Conservation (phyloP, 2,329 filamentous ascomycete species). For the Graphilbum ipis-grandicollis region DNA sequence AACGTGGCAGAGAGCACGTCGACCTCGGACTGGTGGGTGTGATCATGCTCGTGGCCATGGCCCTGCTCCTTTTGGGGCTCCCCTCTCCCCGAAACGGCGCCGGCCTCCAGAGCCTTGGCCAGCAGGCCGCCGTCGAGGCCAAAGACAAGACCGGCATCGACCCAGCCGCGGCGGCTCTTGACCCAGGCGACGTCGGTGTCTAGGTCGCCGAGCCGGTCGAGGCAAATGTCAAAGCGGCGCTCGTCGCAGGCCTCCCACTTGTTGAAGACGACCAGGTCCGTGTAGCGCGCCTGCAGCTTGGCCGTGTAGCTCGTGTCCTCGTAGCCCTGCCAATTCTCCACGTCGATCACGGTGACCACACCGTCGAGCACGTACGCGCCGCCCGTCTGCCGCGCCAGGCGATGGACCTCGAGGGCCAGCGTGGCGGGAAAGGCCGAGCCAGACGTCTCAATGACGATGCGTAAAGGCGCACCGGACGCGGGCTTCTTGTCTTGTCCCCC, state of each 20-base stretch:
- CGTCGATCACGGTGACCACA: slow-evolving; percentile 77
- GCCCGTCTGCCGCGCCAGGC: slow-evolving; percentile 51
- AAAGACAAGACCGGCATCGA: slow-evolving; percentile 65
- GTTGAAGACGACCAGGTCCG: slow-evolving; percentile 80
- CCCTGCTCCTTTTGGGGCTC: slow-evolving; percentile 19
- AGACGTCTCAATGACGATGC: slow-evolving; percentile 87
- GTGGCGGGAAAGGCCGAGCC: slow-evolving; percentile 81
- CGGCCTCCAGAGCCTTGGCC: slow-evolving; percentile 24
- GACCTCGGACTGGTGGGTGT: slow-evolving; percentile 61
- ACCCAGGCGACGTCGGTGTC: slow-evolving; percentile 69
- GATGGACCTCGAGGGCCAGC: slow-evolving; percentile 77
- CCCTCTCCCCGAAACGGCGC: slow-evolving; percentile 22
- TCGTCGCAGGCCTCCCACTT: slow-evolving; percentile 75
- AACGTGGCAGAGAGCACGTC: slow-evolving; percentile 78
- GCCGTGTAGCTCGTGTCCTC: slow-evolving; percentile 84
- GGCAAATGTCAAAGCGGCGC: slow-evolving; percentile 54
- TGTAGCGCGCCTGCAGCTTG: slow-evolving; percentile 73
- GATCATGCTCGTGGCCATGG: slow-evolving; percentile 16
- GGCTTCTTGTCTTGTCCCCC: too few relatives aligned
- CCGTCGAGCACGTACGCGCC: slow-evolving; percentile 63
- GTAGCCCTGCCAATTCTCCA: slow-evolving; percentile 90
- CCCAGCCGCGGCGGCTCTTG: slow-evolving; percentile 66
- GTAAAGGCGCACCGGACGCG: too few relatives aligned
- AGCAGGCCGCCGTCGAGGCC: slow-evolving; percentile 67
- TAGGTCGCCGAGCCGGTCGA: slow-evolving; percentile 65